phyloP scores from a whole-genome alignment of 768 basidiomycete species.

The Tylopilus rubrobrunneus region DNA sequence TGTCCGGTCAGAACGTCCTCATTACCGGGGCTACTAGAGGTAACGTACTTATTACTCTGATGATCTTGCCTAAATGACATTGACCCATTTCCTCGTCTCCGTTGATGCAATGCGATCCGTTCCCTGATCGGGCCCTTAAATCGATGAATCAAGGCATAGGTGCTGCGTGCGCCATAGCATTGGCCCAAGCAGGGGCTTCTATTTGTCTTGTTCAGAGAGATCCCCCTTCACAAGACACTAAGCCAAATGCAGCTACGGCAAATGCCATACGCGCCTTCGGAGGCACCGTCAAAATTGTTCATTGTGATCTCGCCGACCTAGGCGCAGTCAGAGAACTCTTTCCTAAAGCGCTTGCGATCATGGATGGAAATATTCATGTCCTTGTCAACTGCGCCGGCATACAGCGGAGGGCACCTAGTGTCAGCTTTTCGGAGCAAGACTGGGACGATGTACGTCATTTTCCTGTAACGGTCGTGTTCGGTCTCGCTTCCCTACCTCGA shows the following conservation, averaged over 20 bases:
- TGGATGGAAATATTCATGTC: conserved; percentile 55
- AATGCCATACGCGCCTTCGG: conserved; percentile 36
- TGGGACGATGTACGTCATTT: conserved; percentile 63
- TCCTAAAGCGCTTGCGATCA: conserved; percentile 42
- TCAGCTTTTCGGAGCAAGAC: conserved; percentile 60
- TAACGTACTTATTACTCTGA: conserved; percentile 32
- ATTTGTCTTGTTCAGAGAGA: conserved; percentile 48
- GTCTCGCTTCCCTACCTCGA: conserved; percentile 4
- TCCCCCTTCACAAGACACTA: conserved; percentile 29
- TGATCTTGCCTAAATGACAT: conserved; percentile 14
- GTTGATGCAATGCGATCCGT: conserved; percentile 12
- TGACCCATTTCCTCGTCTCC: conserved; percentile 4
- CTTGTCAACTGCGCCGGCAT: conserved; percentile 71
- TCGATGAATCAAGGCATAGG: conserved; percentile 44
- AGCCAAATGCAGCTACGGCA: conserved; percentile 34
- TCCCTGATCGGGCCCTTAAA: conserved; percentile 7
- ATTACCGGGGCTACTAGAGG: conserved; percentile 81
- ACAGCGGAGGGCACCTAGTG: conserved; percentile 55
- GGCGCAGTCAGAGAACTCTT: conserved; percentile 48
- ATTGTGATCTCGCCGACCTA: conserved; percentile 55
- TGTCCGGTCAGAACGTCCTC: conserved; percentile 64
- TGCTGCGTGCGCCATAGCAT: conserved; percentile 49
- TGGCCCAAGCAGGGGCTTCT: conserved; percentile 52
- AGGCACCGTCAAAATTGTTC: conserved; percentile 38
- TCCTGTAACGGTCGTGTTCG: conserved; percentile 23